phyloP scores from a whole-genome alignment of 352 stramenopile genomes.

The Elongisporangium senticosum region DNA sequence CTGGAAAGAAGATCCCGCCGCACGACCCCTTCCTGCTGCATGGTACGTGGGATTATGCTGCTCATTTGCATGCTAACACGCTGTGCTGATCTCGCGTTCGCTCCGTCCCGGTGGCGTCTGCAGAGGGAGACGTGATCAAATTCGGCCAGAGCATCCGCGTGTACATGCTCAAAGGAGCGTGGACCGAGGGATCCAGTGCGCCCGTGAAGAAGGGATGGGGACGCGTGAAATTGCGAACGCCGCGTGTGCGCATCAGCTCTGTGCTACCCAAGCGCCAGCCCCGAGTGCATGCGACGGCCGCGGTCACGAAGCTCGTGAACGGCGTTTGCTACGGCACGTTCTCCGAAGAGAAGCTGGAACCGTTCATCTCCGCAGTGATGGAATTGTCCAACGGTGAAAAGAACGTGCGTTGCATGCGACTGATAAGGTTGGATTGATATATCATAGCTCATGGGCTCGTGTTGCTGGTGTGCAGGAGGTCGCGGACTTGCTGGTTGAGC shows the following conservation, averaged over 20 bases:
- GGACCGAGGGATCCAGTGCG: conserved; percentile 51
- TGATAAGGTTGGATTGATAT: background rate
- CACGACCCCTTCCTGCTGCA: conserved; percentile 82
- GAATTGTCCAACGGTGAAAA: conserved; percentile 63
- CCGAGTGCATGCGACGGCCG: conserved; percentile 46
- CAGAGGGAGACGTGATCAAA: conserved; percentile 81
- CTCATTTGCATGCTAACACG: background rate
- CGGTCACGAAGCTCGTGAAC: conserved; percentile 77
- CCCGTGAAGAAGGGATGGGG: conserved; percentile 81
- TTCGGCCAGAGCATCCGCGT: conserved; percentile 85
- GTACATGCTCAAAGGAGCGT: conserved; percentile 77
- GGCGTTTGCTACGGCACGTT: conserved; percentile 76
- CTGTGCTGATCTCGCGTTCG: conserved; percentile 1
- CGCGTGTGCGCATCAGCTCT: conserved; percentile 62
- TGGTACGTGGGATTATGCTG: conserved; percentile 17
- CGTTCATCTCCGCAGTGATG: conserved; percentile 61
- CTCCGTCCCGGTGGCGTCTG: background rate
- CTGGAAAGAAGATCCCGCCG: conserved; percentile 76
- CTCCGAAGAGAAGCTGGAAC: conserved; percentile 64
- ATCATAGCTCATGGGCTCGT: background rate
- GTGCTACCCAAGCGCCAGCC: conserved; percentile 64
- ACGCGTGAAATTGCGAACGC: conserved; percentile 65
- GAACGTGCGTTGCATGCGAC: conserved; percentile 30
- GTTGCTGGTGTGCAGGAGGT: conserved; percentile 35
- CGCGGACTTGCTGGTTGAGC: conserved; percentile 79